Evolutionary conservation across 2,329 filamentous ascomycete species (phyloP).

Genomic region (Apiospora malaysiana): DNA sequence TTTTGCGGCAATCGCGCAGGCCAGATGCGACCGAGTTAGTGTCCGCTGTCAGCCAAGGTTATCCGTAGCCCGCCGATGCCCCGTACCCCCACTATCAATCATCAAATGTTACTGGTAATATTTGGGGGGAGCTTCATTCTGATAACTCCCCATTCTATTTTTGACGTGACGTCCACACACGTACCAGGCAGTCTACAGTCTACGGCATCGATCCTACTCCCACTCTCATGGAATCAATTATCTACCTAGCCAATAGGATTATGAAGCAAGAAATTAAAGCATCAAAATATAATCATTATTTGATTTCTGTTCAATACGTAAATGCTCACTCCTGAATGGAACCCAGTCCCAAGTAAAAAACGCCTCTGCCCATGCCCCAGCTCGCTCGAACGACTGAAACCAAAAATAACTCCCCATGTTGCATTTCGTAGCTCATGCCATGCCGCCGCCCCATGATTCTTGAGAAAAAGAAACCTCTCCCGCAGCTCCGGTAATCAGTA

Average conservation of each 20-base stretch:
- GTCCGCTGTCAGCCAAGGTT: not conserved
- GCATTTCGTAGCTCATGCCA: not conserved
- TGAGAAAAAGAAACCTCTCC: not conserved
- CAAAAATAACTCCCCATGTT: not conserved
- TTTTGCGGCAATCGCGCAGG: too few species aligned
- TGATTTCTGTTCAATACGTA: not conserved
- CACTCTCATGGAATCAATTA: not conserved
- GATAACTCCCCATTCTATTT: not conserved
- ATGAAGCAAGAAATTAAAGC: not conserved
- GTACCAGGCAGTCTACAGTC: not conserved
- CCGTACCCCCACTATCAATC: conserved; percentile 3
- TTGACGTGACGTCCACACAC: too few species aligned
- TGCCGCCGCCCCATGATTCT: not conserved
- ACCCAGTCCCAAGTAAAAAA: not conserved
- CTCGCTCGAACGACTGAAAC: not conserved
- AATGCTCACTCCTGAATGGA: not conserved
- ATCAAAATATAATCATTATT: not conserved
- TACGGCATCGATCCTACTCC: too few species aligned
- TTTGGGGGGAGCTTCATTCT: not conserved
- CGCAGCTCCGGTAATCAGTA: not conserved
- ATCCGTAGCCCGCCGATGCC: not conserved
- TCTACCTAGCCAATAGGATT: not conserved
- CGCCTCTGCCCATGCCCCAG: not conserved
- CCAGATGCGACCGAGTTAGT: not conserved
- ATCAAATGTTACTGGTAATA: not conserved